Evolutionary conservation across 495 filamentous ascomycete genomes (phyloP), one percentile per base, ranked within the genome.

Genomic region (Penicillium alfredii): DNA sequence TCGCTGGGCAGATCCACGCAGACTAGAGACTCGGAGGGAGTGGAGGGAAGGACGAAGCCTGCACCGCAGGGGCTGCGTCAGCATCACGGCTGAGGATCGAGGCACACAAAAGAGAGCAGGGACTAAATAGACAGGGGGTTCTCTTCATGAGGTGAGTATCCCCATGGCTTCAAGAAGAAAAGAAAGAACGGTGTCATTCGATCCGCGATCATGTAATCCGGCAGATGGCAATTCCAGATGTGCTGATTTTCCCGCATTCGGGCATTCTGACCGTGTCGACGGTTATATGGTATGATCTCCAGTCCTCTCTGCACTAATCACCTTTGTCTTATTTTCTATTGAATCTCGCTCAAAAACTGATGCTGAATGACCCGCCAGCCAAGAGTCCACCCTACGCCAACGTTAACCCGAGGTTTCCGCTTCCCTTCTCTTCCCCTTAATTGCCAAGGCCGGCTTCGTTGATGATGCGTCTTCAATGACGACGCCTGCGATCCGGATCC

Each of bases 401-500:
- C 23, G 28, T 19, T 30, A 34, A 9, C 12, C 38, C n/a, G n/a
- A n/a, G n/a, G n/a, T n/a, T n/a, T n/a, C n/a, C n/a, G n/a, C n/a
- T n/a, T n/a, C 7, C 16, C 16, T 8, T 15, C 32, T 13, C 20
- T 24, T 30, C 34, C 27, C 30, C 29, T 29, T 25, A 43, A 39
- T 9, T 25, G 5, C 5, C 23, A 25, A 25, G 23, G 11, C 2
- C 23, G 32, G n/a, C 17, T n/a, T 33, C 14, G 14, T 25, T 25
- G 38, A 55, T 32, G 44, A 58, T 61, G 55, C 40, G 47, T 50
- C 44, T 45, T 60, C 53, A 56, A 82, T 82, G 80, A 72, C 72
- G 55, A 78, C 72, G 52, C 68, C 81, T 42, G 72, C 83, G 19
- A 81, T 95, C 68, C 76, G 90, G 52, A 93, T 97, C 51, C 92